Base-by-base conservation (phyloP, 306 rosid species). In the Cicer cuneatum region DNA sequence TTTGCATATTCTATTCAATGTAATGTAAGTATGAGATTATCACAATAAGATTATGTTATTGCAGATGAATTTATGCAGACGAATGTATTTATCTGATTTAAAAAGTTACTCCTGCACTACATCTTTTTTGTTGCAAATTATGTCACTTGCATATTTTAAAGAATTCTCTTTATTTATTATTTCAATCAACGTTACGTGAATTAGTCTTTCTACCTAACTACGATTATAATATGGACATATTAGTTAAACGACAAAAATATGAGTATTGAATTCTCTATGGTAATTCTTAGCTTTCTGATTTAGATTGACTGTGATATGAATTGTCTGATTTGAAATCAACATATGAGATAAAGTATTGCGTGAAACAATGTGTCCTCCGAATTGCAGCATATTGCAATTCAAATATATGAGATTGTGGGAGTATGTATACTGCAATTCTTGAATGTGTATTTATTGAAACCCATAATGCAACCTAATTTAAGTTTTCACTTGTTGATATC, bases 1-100 rank as follows among this genome's bases (percentile, higher is more conserved):
- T 75, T 41, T 80, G 61, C 52, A 80, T 74, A 61, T 52, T 51
- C 43, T 29, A 2, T 73, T 16, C 62, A 49, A 58, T 80, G 41
- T 58, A 15, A 57, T 69, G 73, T 13, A 57, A 66, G 64, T 75
- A 9, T 35, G 37, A 43, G 48, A 53, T 60, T 66, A 49, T 65
- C 65, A 5, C 21, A 18, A 8, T 47, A 39, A n/a, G n/a, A 60
- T 29, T 47, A 13, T 37, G 56, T 59, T 69, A 19, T 41, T 60
- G 72, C 21, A 59, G 19, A 37, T 37, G 71, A 15, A 57, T 24
- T 60, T 80, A 51, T 60, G 72, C 38, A 60, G 19, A 38, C 19
- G 72, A 16, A 57, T 24, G 52, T 60, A 0, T 35, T 75, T 33
- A 10, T 33, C 18, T 33, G 65, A 13, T 29, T 59, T 59, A 5